phyloP scores from a whole-genome alignment of 164 flowering plant genomes.

The Echeveria elegans region DNA sequence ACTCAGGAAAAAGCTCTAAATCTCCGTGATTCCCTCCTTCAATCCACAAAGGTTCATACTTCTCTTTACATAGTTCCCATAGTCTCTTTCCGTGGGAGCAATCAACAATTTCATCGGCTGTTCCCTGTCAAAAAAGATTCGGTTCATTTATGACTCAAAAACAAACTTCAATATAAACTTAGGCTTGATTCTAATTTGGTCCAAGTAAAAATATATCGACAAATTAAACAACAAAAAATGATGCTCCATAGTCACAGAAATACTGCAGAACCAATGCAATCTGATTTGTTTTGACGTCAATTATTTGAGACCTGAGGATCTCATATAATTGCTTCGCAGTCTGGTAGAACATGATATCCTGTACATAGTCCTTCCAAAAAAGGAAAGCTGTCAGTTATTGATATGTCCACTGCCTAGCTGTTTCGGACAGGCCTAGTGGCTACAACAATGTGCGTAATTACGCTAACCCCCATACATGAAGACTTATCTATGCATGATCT shows the following conservation, averaged over 20 bases:
- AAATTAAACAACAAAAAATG: too few species aligned
- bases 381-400: neutral
- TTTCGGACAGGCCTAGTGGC: neutral
- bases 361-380: neutral
- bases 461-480: too few species aligned
- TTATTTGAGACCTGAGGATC: neutral
- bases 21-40: neutral
- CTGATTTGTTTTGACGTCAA: neutral
- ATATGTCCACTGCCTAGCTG: neutral
- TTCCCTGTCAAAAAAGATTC: neutral
- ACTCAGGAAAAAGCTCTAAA: neutral
- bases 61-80: neutral
- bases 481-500: neutral
- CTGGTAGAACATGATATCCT: neutral
- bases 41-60: neutral
- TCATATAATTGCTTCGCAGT: neutral
- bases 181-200: too few species aligned
- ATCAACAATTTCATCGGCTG: neutral
- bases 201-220: too few species aligned
- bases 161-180: too few species aligned
- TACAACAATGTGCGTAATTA: neutral
- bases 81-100: neutral
- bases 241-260: too few species aligned
- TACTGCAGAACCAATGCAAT: neutral
- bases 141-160: neutral